Evolutionary conservation across 2,329 filamentous ascomycete genomes (phyloP), one percentile per base, ranked within the genome.

Genomic region (Zymoseptoria pseudotritici): DNA sequence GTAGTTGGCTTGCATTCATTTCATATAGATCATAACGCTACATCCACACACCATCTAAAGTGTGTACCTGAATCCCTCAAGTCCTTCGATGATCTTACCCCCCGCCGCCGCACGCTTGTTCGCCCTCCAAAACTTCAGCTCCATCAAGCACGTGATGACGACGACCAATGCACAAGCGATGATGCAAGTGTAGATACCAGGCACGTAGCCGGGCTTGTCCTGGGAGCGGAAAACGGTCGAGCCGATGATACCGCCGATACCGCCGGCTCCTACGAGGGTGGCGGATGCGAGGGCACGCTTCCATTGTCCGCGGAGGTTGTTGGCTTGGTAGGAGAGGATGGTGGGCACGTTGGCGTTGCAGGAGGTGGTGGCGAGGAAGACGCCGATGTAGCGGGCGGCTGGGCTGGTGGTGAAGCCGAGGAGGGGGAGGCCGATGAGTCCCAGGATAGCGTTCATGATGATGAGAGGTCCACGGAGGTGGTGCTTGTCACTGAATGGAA

Each of bases 271-370:
- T 3, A 94, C 87, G 2, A 93, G 81, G 0, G 86, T 87, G 2
- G 90, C 88, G 61, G 85, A 89, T 72, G 85, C 87, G 66, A 94
- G 86, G 0, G 90, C 90, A 54, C 91, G 84, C 77, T 93, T 95
- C 89, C 90, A 95, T 76, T 94, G 90, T 0, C 90, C 90, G 57
- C 89, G 86, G 69, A 95, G 87, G 74, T 95, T 95, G 76, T 93
- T 94, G 50, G 89, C 89, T 76, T 93, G 90, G 76, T 90, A 94
- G 0, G 89, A 83, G 78, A 95, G 84, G 53, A 84, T 79, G 1
- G 85, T 80, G 0, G 91, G 90, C 4, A 93, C 80, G 71, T 94
- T 70, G 65, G 86, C 66, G 54, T 73, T 73, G 60, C 62, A 66
- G 36, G 65, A 67, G 2, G 69, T 69, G 3, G 71, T 72, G 31